Evolutionary conservation across 2,329 filamentous ascomycete species (phyloP), one percentile per base, ranked within the genome.

Genomic region (Lithohypha guttulata): DNA sequence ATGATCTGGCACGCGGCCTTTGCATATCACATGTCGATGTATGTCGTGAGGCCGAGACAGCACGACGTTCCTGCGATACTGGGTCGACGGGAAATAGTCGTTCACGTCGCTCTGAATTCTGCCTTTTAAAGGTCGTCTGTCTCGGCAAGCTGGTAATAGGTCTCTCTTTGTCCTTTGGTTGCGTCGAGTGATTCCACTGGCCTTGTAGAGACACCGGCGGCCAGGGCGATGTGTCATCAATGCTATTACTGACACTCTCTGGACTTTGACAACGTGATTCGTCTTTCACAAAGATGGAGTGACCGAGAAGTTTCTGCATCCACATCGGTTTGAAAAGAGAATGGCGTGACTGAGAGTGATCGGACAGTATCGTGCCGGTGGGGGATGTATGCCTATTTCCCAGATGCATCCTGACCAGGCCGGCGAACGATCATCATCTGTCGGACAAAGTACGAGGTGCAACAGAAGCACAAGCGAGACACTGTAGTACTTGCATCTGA

Each of bases 71-170:
- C 26, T 73, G 71, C 18, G 69, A 62, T 21, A 76, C 73, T 4
- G 74, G 71, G 33, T 78, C 66, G 28, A 77, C 68, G 30, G 82
- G 77, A 43, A 80, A 68, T 39, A 93, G 68, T 53, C 77, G 79
- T 51, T 82, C 76, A 50, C 85, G 73, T 46, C 75, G 72, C 60
- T 94, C 87, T 19, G 84, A 89, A 56, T 82, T 74, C 58, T 89
- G 84, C 52, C 86, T 75, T 59, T 79, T 81, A 61, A 93, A 86
- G 0, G 84, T 93, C 51, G 80, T 75, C 3, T 78, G 68, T 34
- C 84, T 75, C 26, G 85, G 84, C 25, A 94, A 64, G 11, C 81
- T 80, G 13, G 85, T 81, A 11, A 85, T 83, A 23, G 49, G 49
- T 18, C 42, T 18, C 14, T 40, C 37, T 15, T 28, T 40, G 20